Base-by-base conservation (phyloP, 768 basidiomycete species). In the Tremella fuciformis region DNA sequence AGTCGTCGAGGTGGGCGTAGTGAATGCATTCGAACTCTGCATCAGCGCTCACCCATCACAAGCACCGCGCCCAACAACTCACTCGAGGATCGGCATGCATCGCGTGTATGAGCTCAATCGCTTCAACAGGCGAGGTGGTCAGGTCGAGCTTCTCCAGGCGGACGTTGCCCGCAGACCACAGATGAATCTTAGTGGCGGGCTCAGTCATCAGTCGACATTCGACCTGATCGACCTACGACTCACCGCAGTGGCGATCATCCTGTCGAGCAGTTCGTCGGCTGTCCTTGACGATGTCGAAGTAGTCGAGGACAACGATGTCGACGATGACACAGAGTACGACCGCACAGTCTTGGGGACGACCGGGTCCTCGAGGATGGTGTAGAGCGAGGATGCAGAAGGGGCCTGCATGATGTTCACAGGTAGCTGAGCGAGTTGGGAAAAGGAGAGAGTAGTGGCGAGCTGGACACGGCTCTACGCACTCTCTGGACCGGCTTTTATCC, bases 151-250 rank as follows among this genome's bases (percentile, higher is more conserved):
- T 61, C 34, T 64, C 55, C 6, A 74, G 50, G 8, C 72, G 65
- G 50, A 74, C 56, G 42, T 74, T 74, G 6, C 72, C 72, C 9
- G 62, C 72, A 13, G 72, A 70, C 72, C 72, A 74, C 25, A 74
- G 63, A 48, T 71, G 66, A 47, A 73, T 58, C 16, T 57, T 60
- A 13, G 65, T 25, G 48, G 65, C 19, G 16, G 69, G 22, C 69
- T 70, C 15, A 21, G 34, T 13, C 8, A 42, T 62, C 24, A 59
- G 53, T 25, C 6, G 46, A 18, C 21, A 15, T 21, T 26, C 7
- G 51, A 39, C 18, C 29, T 38, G 13, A 22, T 15, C n/a, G 2
- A 19, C 21, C 16, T 26, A 26, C 37, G 24, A 67, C 71, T 60
- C 38, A 73, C 71, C n/a, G 51, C 50, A 39, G 67, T 66, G 15